Conservation (phyloP, 345 rosid species). For the Mallotus nudiflorus region DNA sequence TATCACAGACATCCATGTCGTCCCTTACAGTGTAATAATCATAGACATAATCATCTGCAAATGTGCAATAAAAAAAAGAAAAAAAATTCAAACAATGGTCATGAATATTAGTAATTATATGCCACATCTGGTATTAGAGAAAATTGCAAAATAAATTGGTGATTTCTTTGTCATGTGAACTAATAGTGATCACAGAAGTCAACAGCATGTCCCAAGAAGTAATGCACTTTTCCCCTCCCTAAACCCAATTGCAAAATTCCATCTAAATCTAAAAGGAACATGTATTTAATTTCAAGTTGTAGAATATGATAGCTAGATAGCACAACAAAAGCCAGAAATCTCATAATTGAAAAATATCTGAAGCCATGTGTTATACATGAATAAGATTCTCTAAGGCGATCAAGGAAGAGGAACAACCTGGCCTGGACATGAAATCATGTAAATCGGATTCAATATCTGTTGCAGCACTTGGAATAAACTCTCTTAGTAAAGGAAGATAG, state of each 20-base stretch:
- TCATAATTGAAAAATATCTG: too few relatives aligned
- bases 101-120: background rate
- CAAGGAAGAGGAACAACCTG: slow-evolving; percentile 20
- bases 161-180: background rate
- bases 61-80: background rate
- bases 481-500: slow-evolving; percentile 75
- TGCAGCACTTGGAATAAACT: slow-evolving; percentile 75
- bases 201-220: background rate
- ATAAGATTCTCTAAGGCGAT: slow-evolving; percentile 5
- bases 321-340: background rate
- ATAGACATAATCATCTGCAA: slow-evolving; percentile 63
- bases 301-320: background rate
- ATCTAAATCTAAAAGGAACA: background rate
- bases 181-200: background rate
- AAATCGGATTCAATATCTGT: slow-evolving; percentile 72
- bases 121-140: background rate
- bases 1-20: slow-evolving; percentile 40
- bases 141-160: background rate
- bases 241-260: background rate
- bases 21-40: slow-evolving; percentile 68
- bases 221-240: background rate
- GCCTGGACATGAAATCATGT: slow-evolving; percentile 26
- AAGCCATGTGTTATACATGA: too few relatives aligned
- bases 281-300: background rate
- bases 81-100: slow-evolving; percentile 1